Base-by-base conservation (phyloP, 306 rosid species). In the Ceratonia siliqua region DNA sequence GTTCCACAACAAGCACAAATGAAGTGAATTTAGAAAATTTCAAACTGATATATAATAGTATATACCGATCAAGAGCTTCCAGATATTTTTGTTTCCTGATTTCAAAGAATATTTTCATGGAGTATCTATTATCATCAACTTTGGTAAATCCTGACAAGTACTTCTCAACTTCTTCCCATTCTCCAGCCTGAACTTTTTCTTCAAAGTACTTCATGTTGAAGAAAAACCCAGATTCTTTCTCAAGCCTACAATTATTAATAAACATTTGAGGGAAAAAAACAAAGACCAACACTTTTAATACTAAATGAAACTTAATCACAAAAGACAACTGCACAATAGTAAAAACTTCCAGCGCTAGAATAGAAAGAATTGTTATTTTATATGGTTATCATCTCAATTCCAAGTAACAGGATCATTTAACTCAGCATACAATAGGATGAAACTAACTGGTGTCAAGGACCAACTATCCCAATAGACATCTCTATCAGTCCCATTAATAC, bases 161-260 rank as follows among this genome's bases (percentile, higher is more conserved):
- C 89, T 87, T 89, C 79, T 93, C 98, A 35, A 89, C 91, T 83
- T 93, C 98, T 7, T 93, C 96, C 98, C 98, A 93, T 70, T 87
- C 95, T 78, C 98, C 98, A 6, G 86, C 89, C 83, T 76, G 92
- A 82, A 93, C 89, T 85, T 85, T 89, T 54, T 90, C 98, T 76
- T 90, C 98, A 54, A 93, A 93, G 87, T 93, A 93, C 79, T 89
- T 90, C 90, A 90, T 76, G 83, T 93, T 87, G 90, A 93, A 93
- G 89, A 81, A 93, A 84, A 86, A 90, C 32, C 93, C 98, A 5
- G 98, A 90, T 78, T 93, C 96, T 74, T 93, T 89, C 88, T 93
- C 98, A 10, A 93, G 96, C 78, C 98, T 93, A 43, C 38, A 64
- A 35, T 43, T 63, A 28, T 3, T 54, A 55, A 46, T 8, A 71